Evolutionary conservation across 805 yeast genomes (phyloP), one percentile per base, ranked within the genome.

Genomic region (Wickerhamomyces chaumierensis): DNA sequence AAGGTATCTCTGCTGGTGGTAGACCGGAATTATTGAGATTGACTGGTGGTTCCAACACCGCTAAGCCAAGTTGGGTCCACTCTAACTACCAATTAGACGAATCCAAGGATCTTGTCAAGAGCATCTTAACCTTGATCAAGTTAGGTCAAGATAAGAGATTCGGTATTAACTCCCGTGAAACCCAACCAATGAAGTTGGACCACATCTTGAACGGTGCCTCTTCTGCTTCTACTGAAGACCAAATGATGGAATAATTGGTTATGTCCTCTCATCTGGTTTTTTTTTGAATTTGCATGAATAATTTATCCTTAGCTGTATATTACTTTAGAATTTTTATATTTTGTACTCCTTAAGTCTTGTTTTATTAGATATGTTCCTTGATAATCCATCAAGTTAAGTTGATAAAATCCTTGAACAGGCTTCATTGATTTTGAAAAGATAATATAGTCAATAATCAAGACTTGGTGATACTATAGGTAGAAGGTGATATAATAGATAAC

Each of bases 31-130:
- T 82, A 15, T 59, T 88, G 40, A 73, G 95, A 56, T 68, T 90
- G 46, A 75, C 90, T 20, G 96, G 96, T 35, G 95, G 95, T 36
- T 58, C 66, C 31, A 68, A 70, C 49, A 68, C 79, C 19, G 69
- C 78, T 38, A 69, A 72, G 42, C 88, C 96, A 49, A 75, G 85
- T 48, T 92, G 94, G 92, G 81, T 83, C 34, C 96, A 88, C 56
- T 84, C 95, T 20, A 65, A 72, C 33, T 78, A 66, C 61, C 79
- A 79, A 58, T 61, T 90, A 40, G 58, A 68, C 23, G 75, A 73
- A 35, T 62, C 65, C 6, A 66, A 56, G 31, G 51, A 58, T 7
- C 36, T 51, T n/a, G 57, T 61, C 25, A 59, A 67, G 39, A 71
- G 73, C 39, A 68, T 78, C 34, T 55, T 65, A 44, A 71, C 75